Base-by-base conservation (phyloP, 192 early-diverging fungal genomes). In the Allomyces arbusculus region DNA sequence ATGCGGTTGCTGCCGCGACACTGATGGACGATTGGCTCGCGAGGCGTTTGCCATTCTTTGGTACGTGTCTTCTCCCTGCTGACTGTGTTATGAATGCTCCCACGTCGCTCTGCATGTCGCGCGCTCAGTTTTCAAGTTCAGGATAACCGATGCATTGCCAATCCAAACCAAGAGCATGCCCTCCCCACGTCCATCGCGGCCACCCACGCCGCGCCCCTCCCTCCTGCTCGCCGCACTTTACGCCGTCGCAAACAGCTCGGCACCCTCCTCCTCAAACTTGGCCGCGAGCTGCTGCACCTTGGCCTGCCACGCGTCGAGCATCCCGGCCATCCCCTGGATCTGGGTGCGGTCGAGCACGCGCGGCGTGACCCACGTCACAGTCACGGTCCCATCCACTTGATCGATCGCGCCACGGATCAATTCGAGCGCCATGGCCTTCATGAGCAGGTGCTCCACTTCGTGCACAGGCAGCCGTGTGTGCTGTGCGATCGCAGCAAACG, bases 321-420 rank as follows among this genome's bases (percentile, higher is more conserved):
- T 78, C 63, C 90, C 85, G 45, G 82, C 78, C 79, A 99, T 84
- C 26, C 78, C 82, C 68, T 80, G 78, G 70, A 99, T 93, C 76
- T 97, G 94, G 24, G 80, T 78, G 77, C 78, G 85, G 75, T 91
- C 91, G 68, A 99, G 77, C 14, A 94, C 92, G 72, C 96, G 89
- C 23, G 96, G 94, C 76, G 96, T 94, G 12, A 99, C 96, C 96
- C 96, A 97, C 64, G 91, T 85, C 43, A 99, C 87, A 40, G 78
- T 79, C 10, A 99, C 89, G 12, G 87, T 78, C 67, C 85, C 76
- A 33, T 90, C 91, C 23, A 99, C 91, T 76, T 99, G 92, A 69
- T 99, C 94, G 74, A 99, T 95, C 40, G 83, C 84, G 23, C 96
- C 96, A 65, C 83, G 81, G 71, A 99, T 89, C 67, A 99, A 72